Base-by-base conservation (phyloP, 208 protist species). In the Trypanosoma caninum region DNA sequence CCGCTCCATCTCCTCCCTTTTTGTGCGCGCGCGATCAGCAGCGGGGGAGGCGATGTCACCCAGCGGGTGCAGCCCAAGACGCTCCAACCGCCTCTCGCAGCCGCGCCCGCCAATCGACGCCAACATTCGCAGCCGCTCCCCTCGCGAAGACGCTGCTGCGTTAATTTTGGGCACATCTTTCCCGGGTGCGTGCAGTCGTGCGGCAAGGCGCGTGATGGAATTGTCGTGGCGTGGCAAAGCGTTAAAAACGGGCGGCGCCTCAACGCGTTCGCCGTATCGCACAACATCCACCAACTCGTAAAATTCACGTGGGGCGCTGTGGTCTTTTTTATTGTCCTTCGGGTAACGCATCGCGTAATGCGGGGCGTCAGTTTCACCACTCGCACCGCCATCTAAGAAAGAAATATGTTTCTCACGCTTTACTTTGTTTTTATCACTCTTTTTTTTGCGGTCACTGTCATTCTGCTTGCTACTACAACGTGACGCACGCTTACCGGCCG, bases 181-280 rank as follows among this genome's bases (percentile, higher is more conserved):
- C 10, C 54, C 27, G 8, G 45, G 1, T 2, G 51, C 45, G n/a
- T 80, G 75, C 13, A 91, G 64, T 52, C 64, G 59, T 7, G 51
- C 62, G 0, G 87, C 83, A 11, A 92, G 73, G 6, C 73, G 71
- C 7, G 82, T 78, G 25, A 95, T 81, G 30, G 88, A 76, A 6
- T 78, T 75, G 64, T 91, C 65, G 30, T 67, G 69, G 58, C 85
- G 86, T 7, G 89, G 89, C 46, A 93, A 58, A 2, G 83, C 76
- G 48, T 92, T 80, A 42, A 95, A 93, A n/a, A 89, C 80, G 9
- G 89, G 89, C 38, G 89, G 89, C 10, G 85, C 89, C 65, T 91
- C 84, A 2, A 91, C 85, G 2, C 89, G 82, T 62, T 95, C 84
- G 22, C 84, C 84, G 67, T 80, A 93, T 22, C 83, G 80, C 14